Evolutionary conservation across 352 stramenopile species (phyloP).

Genomic region (Globisporangium mamillatum): DNA sequence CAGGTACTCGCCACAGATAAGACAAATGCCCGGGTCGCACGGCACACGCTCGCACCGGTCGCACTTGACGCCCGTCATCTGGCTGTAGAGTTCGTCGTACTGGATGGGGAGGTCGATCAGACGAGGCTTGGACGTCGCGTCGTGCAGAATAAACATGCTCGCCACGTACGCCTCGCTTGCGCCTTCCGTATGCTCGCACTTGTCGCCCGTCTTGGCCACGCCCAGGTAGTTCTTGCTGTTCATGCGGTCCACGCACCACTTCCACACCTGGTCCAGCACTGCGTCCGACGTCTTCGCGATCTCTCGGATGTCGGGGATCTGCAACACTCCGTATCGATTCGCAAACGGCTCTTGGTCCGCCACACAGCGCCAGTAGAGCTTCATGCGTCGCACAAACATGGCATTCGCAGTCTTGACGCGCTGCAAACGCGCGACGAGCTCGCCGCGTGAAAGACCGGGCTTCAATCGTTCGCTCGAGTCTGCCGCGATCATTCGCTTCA

Average conservation of each 20-base stretch:
- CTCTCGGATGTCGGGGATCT: constrained; percentile 50
- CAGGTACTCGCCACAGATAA: constrained; percentile 82
- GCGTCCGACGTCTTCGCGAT: constrained; percentile 49
- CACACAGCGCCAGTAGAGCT: constrained; percentile 80
- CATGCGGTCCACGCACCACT: constrained; percentile 84
- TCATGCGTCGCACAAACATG: constrained; percentile 80
- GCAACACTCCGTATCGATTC: constrained; percentile 17
- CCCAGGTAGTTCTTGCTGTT: constrained; percentile 74
- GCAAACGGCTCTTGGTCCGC: constrained; percentile 28
- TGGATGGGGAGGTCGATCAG: constrained; percentile 81
- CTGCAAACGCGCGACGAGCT: constrained; percentile 40
- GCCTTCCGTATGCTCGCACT: constrained; percentile 84
- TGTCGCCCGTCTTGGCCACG: constrained; percentile 66
- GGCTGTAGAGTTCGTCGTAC: constrained; percentile 85
- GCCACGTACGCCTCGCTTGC: constrained; percentile 83
- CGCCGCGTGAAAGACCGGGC: constrained; percentile 27
- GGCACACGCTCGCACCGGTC: constrained; percentile 63
- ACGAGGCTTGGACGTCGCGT: constrained; percentile 47
- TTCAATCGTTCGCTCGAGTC: constrained; percentile 65
- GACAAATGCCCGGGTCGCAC: constrained; percentile 71
- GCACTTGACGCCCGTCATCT: constrained; percentile 66
- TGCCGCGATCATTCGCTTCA: constrained; percentile 55
- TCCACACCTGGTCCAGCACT: constrained; percentile 78
- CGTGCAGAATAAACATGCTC: constrained; percentile 87
- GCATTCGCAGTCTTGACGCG: constrained; percentile 49